phyloP scores from a whole-genome alignment of 768 basidiomycete genomes.

The Tremella fuciformis region DNA sequence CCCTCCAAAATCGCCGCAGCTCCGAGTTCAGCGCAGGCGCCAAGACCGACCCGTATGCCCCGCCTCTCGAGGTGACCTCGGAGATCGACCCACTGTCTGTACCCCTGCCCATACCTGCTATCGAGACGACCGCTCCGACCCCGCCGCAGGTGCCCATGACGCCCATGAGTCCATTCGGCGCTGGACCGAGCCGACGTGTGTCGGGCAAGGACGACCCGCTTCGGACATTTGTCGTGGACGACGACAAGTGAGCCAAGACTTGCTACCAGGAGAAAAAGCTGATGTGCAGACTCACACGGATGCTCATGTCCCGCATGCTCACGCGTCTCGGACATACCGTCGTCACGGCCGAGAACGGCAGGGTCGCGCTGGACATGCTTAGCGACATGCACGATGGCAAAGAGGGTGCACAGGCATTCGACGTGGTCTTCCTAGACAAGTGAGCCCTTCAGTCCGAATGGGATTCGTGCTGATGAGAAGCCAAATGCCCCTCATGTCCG shows the following conservation, averaged over 20 bases:
- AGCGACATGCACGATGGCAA: constrained; percentile 27
- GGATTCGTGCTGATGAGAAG: constrained; percentile 17
- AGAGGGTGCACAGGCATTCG: constrained; percentile 27
- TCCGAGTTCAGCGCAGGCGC: too few species aligned
- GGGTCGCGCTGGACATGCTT: constrained; percentile 45
- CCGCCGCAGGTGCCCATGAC: too few species aligned
- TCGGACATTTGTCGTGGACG: constrained; percentile 46
- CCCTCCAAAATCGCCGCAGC: too few species aligned
- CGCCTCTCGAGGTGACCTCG: too few species aligned
- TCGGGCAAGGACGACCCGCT: constrained; percentile 22
- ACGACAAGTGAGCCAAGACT: constrained; percentile 43
- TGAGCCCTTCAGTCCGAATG: constrained; percentile 36
- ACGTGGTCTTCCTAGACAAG: constrained; percentile 50
- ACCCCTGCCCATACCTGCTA: too few species aligned
- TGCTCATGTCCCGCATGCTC: constrained; percentile 51
- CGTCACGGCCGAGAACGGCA: constrained; percentile 48
- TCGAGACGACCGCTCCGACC: too few species aligned
- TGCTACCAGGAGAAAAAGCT: neutral
- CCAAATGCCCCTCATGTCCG: constrained; percentile 52
- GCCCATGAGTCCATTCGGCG: too few species aligned
- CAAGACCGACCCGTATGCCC: too few species aligned
- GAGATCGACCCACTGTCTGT: too few species aligned
- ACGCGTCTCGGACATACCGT: constrained; percentile 47
- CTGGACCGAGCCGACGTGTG: too few species aligned
- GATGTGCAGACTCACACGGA: constrained; percentile 41